phyloP scores from a whole-genome alignment of 2,329 filamentous ascomycete species.

The Domatiomyces catenatus region DNA sequence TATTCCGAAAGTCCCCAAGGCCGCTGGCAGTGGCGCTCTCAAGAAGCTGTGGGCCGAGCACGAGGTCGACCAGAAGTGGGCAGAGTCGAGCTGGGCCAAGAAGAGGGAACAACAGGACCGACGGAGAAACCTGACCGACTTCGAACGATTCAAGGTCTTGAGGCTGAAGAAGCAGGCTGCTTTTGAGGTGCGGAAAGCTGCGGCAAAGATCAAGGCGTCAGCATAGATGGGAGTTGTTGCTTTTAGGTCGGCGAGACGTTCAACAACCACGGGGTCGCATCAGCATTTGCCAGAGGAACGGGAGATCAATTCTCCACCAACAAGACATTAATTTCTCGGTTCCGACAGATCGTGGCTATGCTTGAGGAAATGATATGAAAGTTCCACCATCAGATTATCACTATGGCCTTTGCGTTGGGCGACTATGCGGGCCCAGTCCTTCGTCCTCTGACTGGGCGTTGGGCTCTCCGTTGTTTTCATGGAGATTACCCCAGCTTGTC shows the following conservation, averaged over 20 bases:
- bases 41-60: conserved; percentile 82
- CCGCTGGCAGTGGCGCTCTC: conserved; percentile 64
- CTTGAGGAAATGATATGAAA: not conserved
- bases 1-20: conserved; percentile 73
- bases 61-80: conserved; percentile 87
- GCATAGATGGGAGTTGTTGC: conserved; percentile 37
- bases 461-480: not conserved
- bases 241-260: not conserved
- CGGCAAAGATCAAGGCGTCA: conserved; percentile 78
- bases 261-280: not conserved
- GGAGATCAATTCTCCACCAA: conserved; percentile 15
- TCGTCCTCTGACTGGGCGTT: not conserved
- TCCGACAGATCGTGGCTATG: not conserved
- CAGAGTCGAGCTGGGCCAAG: conserved; percentile 85
- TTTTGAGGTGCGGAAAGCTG: conserved; percentile 93
- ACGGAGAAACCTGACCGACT: conserved; percentile 87
- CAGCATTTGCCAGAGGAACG: not conserved
- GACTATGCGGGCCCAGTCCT: not conserved
- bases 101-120: conserved; percentile 71
- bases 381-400: not conserved
- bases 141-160: conserved; percentile 99
- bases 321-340: not conserved
- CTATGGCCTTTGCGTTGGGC: not conserved
- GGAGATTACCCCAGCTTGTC: not conserved
- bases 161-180: conserved; percentile 96